Evolutionary conservation across 805 yeast genomes (phyloP), one percentile per base, ranked within the genome.

Genomic region (Starmerella geochares): DNA sequence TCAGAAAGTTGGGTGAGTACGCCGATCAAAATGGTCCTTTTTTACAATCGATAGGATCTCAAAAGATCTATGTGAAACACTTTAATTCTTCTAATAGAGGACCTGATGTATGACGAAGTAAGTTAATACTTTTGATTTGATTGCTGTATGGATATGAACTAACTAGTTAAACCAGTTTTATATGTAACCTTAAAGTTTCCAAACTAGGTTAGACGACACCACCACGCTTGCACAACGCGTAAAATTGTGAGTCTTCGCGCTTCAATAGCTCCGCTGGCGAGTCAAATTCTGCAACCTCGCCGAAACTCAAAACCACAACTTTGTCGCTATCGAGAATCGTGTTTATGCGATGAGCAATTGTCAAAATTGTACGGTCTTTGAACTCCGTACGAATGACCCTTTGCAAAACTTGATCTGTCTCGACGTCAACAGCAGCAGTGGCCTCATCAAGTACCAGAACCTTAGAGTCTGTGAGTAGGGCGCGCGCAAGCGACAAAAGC

Each of bases 291-390:
- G 74, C 76, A 19, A 86, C 77, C 57, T 73, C 71, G 16, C 96
- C 96, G 31, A 71, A 72, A 45, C 82, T 86, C 55, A 87, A 67
- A 2, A 85, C 88, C 46, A 86, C 70, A 23, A 87, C 81, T 51
- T 77, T 74, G 64, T 87, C 96, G 58, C 83, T 79, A 60, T 86
- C 95, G 78, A 87, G 67, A 47, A 86, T 81, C 0, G 96, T 86
- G 60, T 86, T 87, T 53, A 86, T 71, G 59, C 96, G 75, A 64
- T 86, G 96, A 0, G 96, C 96, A 61, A 86, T 87, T 0, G 95
- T 86, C 54, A 86, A 66, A 54, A 87, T 85, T 0, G 96, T 87
- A 58, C 85, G 76, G 54, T 82, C 79, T 44, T 70, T 73, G 63
- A 86, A 86, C 61, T 79, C 83, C 4, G 69, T 62, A 55, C 94